Conservation (phyloP, 108 stramenopile species). For the Cyclotella kingstonii region DNA sequence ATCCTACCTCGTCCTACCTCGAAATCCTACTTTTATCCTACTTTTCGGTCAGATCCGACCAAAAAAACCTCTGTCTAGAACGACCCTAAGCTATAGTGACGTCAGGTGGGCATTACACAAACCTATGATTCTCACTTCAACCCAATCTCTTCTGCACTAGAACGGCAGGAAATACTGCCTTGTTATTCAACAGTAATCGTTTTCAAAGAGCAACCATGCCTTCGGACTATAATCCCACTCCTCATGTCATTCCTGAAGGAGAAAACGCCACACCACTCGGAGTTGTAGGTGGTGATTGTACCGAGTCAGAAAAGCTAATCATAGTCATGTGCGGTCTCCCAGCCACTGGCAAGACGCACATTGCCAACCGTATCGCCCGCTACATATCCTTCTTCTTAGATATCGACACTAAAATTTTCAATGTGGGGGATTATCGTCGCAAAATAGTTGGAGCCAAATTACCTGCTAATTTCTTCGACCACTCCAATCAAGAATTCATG, state of each 20-base stretch:
- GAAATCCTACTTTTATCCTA: no score
- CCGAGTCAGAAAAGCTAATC: slow-evolving; percentile 87
- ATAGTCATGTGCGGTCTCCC: slow-evolving; percentile 97
- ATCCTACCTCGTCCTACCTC: no score
- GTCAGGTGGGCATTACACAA: no score
- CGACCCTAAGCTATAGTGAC: no score
- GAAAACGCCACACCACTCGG: slow-evolving; percentile 89
- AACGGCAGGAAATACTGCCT: no score
- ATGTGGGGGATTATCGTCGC: slow-evolving; percentile 92
- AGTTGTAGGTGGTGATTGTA: slow-evolving; percentile 72
- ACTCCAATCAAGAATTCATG: slow-evolving; percentile 68
- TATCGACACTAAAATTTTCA: slow-evolving; percentile 87
- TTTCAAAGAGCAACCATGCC: slow-evolving; percentile 12
- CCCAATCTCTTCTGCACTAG: no score
- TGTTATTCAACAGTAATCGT: no score
- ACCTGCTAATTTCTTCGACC: slow-evolving; percentile 92
- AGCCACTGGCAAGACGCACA: slow-evolving; percentile 96
- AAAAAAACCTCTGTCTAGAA: no score
- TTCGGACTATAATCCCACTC: slow-evolving; percentile 78
- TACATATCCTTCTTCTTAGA: slow-evolving; percentile 93
- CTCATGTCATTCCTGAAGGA: slow-evolving; percentile 81
- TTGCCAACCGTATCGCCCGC: slow-evolving; percentile 92
- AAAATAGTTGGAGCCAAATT: slow-evolving; percentile 75
- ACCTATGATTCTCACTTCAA: no score
- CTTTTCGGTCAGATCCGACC: no score